Conservation (phyloP, 345 rosid species). For the Brassica carinata region DNA sequence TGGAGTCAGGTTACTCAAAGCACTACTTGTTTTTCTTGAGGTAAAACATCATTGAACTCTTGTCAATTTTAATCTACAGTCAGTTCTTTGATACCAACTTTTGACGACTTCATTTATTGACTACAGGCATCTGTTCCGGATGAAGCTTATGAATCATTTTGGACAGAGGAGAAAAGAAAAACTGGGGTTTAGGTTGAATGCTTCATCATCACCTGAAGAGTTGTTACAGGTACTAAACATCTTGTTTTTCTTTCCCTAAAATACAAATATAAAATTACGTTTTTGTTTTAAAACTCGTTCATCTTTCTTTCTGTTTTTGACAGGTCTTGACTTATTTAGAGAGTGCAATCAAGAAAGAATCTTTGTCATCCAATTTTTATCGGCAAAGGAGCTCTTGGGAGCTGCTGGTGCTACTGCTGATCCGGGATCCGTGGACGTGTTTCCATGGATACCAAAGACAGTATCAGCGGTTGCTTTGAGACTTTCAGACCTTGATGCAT, state of each 20-base stretch:
- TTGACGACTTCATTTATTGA: slow-evolving; percentile 28
- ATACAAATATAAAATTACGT: not conserved
- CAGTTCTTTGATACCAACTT: slow-evolving; percentile 7
- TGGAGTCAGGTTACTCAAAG: slow-evolving; percentile 76
- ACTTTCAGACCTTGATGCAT: slow-evolving; percentile 79
- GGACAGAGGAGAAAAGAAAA: slow-evolving; percentile 64
- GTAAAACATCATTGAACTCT: slow-evolving; percentile 42
- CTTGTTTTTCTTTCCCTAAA: slow-evolving; percentile 14
- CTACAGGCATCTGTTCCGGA: slow-evolving; percentile 69
- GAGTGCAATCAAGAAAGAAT: slow-evolving; percentile 69
- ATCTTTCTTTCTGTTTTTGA: slow-evolving; percentile 26
- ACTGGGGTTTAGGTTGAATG: slow-evolving; percentile 60
- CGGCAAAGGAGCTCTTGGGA: slow-evolving; percentile 72
- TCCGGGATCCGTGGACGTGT: slow-evolving; percentile 52
- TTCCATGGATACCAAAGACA: slow-evolving; percentile 98
- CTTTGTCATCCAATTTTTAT: slow-evolving; percentile 58
- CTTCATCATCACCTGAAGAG: slow-evolving; percentile 64
- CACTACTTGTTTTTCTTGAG: slow-evolving; percentile 68
- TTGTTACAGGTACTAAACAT: slow-evolving; percentile 61
- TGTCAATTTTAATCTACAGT: not conserved
- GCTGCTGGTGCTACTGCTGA: slow-evolving; percentile 37
- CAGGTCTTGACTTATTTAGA: slow-evolving; percentile 77
- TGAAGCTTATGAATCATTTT: slow-evolving; percentile 76
- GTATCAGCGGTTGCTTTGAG: slow-evolving; percentile 82
- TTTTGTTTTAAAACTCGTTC: not conserved